phyloP scores from a whole-genome alignment of 2,329 filamentous ascomycete genomes.

The Arthroderma sp. region DNA sequence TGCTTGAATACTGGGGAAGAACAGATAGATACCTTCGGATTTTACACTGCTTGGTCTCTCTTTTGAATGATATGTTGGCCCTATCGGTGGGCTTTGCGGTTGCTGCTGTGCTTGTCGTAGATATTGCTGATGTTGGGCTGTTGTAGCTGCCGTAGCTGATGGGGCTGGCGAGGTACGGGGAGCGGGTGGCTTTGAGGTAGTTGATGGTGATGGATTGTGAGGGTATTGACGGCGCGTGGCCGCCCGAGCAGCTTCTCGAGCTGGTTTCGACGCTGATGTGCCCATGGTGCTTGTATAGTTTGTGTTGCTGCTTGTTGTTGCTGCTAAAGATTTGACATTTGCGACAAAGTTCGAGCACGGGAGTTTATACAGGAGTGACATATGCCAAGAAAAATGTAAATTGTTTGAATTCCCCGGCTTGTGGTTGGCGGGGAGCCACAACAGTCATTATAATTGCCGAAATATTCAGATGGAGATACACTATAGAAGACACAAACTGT shows the following conservation, averaged over 20 bases:
- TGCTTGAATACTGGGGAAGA: not conserved
- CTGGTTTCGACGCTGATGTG: slow-evolving; percentile 43
- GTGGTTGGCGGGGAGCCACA: no score
- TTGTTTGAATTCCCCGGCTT: no score
- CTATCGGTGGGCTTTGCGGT: slow-evolving; percentile 6
- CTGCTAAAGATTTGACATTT: no score
- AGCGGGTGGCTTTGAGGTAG: slow-evolving; percentile 16
- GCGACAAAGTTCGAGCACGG: no score
- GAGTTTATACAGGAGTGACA: no score
- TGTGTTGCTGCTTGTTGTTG: no score
- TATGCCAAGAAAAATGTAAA: no score
- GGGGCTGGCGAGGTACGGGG: slow-evolving; percentile 16
- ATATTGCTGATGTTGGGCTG: not conserved
- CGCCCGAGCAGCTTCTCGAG: slow-evolving; percentile 29
- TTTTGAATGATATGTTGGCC: slow-evolving; percentile 23
- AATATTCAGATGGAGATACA: no score
- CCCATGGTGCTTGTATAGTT: slow-evolving; percentile 33
- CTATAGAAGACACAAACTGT: no score
- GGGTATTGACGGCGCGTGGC: slow-evolving; percentile 44
- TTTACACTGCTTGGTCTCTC: slow-evolving; percentile 21
- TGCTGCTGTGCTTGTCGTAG: slow-evolving; percentile 20
- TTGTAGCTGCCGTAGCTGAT: slow-evolving; percentile 24
- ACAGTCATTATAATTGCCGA: no score
- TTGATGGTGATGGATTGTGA: slow-evolving; percentile 29
- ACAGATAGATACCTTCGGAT: slow-evolving; percentile 21